Percentiles rank a stretch among this genome's conserved stretches.
Conservation (phyloP, 1,139 yeast species). For the Pichia sp. region DNA sequence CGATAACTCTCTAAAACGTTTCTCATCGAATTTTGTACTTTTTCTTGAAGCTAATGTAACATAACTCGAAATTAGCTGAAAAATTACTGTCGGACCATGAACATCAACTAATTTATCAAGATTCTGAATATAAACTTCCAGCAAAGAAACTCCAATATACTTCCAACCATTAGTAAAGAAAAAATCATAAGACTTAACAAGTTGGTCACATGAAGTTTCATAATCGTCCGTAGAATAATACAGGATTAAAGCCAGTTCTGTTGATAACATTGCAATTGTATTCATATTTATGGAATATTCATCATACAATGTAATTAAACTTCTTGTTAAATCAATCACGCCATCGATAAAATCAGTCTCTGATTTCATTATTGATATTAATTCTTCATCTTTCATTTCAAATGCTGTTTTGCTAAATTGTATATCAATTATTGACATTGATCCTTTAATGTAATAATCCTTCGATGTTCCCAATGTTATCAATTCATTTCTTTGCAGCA, state of each 20-base stretch:
- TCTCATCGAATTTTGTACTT: slow-evolving; percentile 11
- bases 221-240: slow-evolving; percentile 48
- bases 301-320: slow-evolving; percentile 28
- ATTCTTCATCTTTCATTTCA: slow-evolving; percentile 9
- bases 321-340: slow-evolving; percentile 28
- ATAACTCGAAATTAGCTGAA: slow-evolving; percentile 23
- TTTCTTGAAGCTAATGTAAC: slow-evolving; percentile 18
- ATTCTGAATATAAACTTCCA: slow-evolving; percentile 65
- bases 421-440: slow-evolving; percentile 36
- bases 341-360: slow-evolving; percentile 28
- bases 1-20: slow-evolving; percentile 23
- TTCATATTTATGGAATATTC: slow-evolving; percentile 38
- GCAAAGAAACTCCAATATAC: slow-evolving; percentile 55
- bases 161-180: slow-evolving; percentile 72
- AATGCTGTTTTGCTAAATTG: slow-evolving; percentile 13
- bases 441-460: slow-evolving; percentile 38
- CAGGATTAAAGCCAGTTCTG: slow-evolving; percentile 73
- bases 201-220: slow-evolving; percentile 45
- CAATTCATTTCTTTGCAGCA: slow-evolving; percentile 40
- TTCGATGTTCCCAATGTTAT: slow-evolving; percentile 33
- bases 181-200: slow-evolving; percentile 62
- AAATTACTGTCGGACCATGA: slow-evolving; percentile 5
- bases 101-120: slow-evolving; percentile 39
- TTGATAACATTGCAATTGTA: slow-evolving; percentile 65
- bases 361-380: slow-evolving; percentile 16